Conservation (phyloP, 768 basidiomycete genomes). For the Rhodotorula taiwanensis region DNA sequence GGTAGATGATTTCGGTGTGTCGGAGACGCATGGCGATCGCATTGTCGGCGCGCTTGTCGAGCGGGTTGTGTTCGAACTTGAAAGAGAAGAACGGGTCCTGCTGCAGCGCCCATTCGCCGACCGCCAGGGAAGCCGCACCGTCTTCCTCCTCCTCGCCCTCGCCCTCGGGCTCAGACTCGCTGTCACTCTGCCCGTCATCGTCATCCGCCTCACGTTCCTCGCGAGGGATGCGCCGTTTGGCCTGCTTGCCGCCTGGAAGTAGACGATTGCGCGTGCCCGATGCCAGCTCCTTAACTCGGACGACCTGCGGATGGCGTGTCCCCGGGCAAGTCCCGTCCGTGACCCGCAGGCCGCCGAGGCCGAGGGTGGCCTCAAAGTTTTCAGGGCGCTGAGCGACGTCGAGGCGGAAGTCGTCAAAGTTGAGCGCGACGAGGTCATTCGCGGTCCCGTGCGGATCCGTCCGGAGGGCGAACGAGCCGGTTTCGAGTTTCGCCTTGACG, state of each 20-base stretch:
- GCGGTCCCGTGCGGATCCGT: constrained; percentile 57
- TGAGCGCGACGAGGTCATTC: constrained; percentile 71
- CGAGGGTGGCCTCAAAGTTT: constrained; percentile 75
- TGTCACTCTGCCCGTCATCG: constrained; percentile 15
- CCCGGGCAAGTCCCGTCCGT: constrained; percentile 81
- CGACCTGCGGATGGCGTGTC: constrained; percentile 81
- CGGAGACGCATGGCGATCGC: constrained; percentile 64
- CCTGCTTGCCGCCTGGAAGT: too few relatives aligned
- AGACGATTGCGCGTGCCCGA: constrained; percentile 19
- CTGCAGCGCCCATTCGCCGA: constrained; percentile 22
- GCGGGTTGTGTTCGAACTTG: constrained; percentile 83
- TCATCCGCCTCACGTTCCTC: constrained; percentile 34
- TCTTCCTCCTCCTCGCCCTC: constrained; percentile 19
- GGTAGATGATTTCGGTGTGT: constrained; percentile 95
- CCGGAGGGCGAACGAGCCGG: constrained; percentile 78
- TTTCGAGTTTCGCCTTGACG: constrained; percentile 68
- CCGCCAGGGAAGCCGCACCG: constrained; percentile 8
- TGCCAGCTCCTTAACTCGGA: constrained; percentile 60
- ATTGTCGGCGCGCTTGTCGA: constrained; percentile 85
- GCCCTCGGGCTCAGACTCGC: too few relatives aligned
- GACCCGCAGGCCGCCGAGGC: constrained; percentile 76
- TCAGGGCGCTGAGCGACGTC: constrained; percentile 76
- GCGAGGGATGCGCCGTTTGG: constrained; percentile 16
- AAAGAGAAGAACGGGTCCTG: constrained; percentile 68
- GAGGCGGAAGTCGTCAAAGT: constrained; percentile 80